phyloP scores from a whole-genome alignment of 768 basidiomycete genomes.

The Leccinum variicolor region DNA sequence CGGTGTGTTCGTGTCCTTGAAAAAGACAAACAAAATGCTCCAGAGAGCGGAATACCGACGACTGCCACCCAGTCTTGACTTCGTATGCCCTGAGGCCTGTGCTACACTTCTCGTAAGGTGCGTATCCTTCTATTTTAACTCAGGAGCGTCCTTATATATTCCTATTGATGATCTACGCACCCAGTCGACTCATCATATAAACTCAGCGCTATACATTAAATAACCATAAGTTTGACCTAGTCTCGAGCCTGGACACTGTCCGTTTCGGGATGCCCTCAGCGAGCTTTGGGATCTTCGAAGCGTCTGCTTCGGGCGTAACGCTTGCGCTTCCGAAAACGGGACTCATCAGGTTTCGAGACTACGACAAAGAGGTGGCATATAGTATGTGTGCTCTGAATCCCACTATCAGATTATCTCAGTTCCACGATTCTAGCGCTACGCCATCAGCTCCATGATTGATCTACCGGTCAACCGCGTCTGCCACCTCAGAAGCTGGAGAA shows the following conservation, averaged over 20 bases:
- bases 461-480: neutral
- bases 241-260: neutral
- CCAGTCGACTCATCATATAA: neutral
- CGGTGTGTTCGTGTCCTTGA: neutral
- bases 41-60: neutral
- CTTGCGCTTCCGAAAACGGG: neutral
- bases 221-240: no score
- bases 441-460: conserved; percentile 7
- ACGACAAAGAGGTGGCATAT: neutral
- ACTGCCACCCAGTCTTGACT: neutral
- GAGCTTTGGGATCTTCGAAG: neutral
- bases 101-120: neutral
- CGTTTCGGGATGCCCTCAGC: neutral
- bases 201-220: neutral
- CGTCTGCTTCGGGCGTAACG: neutral
- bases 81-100: neutral
- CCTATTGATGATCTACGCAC: neutral
- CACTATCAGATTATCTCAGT: neutral
- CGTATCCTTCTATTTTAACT: neutral
- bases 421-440: neutral
- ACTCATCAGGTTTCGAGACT: no score
- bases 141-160: neutral
- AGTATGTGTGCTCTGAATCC: neutral
- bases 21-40: neutral
- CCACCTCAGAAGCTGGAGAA: neutral